Evolutionary conservation across 2,329 filamentous ascomycete genomes (phyloP), one percentile per base, ranked within the genome.

Genomic region (Ophiosphaerella herpotricha): DNA sequence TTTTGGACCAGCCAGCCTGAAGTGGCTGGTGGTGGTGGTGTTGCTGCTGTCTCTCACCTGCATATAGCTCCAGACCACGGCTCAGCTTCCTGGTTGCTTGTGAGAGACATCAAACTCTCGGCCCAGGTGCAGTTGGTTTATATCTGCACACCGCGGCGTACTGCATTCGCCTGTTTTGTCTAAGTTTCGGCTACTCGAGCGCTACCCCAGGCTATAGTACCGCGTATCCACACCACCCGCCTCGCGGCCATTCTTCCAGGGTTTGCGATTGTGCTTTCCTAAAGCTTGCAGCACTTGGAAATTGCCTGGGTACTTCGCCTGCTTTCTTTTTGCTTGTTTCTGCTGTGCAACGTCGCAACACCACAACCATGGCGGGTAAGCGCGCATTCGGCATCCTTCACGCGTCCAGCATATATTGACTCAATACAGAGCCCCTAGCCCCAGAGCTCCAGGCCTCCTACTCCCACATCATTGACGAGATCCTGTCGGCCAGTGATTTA

Each of bases 381-480:
- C 48, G 32, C 46, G 40, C 33, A 12, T 23, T 23, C 36, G 24
- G 24, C 31, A n/a, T 33, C 36, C 31, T 26, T 32, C 43, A 50
- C 49, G 49, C 37, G 37, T 46, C 32, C 33, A 38, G 26, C 39
- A 24, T 32, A 26, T 50, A 36, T 59, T 68, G 36, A 64, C 47
- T 36, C 33, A 32, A 32, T n/a, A 23, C 46, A 71, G 70, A 61
- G 33, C 48, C 57, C 24, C 63, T 84, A 53, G 72, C 81, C 32
- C 63, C 76, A 32, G 78, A 81, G 53, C 66, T 76, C 39, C 75
- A 77, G 68, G 74, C 75, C 44, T 74, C 74, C 44, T 85, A 85
- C 68, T 76, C 79, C 38, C 73, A 74, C 61, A 84, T 86, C 67
- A 87, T 87, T 60, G 85, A 87, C 70, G 75, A 77, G 29, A 87